phyloP scores from a whole-genome alignment of 2,329 filamentous ascomycete species.

The Colletotrichum noveboracense region DNA sequence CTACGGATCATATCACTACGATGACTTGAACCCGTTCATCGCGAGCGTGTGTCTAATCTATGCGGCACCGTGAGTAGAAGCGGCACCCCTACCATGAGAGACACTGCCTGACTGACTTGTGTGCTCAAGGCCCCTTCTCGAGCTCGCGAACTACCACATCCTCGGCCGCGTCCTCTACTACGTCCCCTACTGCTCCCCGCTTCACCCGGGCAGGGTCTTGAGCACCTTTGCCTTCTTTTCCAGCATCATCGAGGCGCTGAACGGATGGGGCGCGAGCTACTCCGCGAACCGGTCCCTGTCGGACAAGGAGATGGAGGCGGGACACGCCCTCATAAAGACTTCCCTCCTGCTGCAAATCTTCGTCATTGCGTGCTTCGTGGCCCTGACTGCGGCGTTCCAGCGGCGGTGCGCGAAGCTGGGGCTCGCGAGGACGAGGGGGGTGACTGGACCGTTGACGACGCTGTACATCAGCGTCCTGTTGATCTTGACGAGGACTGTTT shows the following conservation, averaged over 20 bases:
- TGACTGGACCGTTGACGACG: slow-evolving; percentile 45
- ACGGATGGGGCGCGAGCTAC: slow-evolving; percentile 53
- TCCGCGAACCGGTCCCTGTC: slow-evolving; percentile 49
- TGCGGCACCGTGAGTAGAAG: slow-evolving; percentile 35
- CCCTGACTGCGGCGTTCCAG: slow-evolving; percentile 55
- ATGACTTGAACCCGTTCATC: slow-evolving; percentile 35
- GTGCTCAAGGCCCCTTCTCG: slow-evolving; percentile 56
- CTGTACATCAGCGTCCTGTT: slow-evolving; percentile 56
- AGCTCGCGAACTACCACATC: slow-evolving; percentile 66
- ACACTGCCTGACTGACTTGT: background rate
- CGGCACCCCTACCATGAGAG: background rate
- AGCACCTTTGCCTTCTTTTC: slow-evolving; percentile 53
- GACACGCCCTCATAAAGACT: slow-evolving; percentile 53
- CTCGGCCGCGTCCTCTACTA: slow-evolving; percentile 65
- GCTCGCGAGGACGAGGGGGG: slow-evolving; percentile 32
- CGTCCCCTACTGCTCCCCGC: slow-evolving; percentile 61
- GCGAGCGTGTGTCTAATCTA: slow-evolving; percentile 39
- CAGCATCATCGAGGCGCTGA: slow-evolving; percentile 51
- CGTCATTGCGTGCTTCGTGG: slow-evolving; percentile 54
- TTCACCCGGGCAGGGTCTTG: slow-evolving; percentile 50
- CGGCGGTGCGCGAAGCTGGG: slow-evolving; percentile 42
- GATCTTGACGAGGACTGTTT: slow-evolving; percentile 60
- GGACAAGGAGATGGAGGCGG: slow-evolving; percentile 40
- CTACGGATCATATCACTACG: slow-evolving; percentile 36
- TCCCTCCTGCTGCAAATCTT: slow-evolving; percentile 60